These are phyloP conservation scores for Byssoonygena ceratinophila DNA, from an alignment of 2,329 filamentous ascomycete species.

Conservation along the genomic window DNA sequence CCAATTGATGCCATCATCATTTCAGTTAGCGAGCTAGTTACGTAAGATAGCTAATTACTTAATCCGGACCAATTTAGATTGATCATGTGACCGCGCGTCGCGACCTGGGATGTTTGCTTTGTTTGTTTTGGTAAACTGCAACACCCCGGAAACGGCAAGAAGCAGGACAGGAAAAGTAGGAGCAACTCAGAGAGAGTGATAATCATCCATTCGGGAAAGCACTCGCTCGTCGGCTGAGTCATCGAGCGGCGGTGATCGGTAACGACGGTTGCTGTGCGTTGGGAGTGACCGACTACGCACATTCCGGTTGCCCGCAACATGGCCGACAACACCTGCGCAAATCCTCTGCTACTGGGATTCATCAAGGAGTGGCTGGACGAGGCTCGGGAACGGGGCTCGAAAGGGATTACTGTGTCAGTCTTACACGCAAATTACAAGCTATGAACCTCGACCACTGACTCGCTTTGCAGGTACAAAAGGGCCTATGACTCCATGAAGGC, in stretches of 20 bases:
- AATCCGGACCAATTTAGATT: too few relatives aligned
- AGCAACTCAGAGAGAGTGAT: too few relatives aligned
- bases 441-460: neutral
- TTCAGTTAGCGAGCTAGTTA: too few relatives aligned
- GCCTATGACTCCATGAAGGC: conserved; percentile 67
- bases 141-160: neutral
- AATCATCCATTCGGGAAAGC: too few relatives aligned
- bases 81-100: conserved; percentile 1
- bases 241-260: neutral
- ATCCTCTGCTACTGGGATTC: conserved; percentile 61
- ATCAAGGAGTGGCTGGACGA: conserved; percentile 67
- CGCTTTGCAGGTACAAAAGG: conserved; percentile 52
- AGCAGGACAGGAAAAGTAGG: neutral
- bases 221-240: neutral
- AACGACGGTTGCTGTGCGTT: too few relatives aligned
- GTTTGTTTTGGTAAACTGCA: conserved; percentile 4
- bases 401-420: conserved; percentile 47
- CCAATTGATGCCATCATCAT: too few relatives aligned
- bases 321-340: conserved; percentile 43
- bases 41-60: too few relatives aligned
- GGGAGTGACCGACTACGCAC: too few relatives aligned
- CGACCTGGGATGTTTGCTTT: conserved; percentile 1
- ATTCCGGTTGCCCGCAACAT: conserved; percentile 12
- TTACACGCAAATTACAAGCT: conserved; percentile 12
- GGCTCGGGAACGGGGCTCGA: conserved; percentile 58